phyloP scores from a whole-genome alignment of 495 filamentous ascomycete species.

The Penicillium waksmanii region DNA sequence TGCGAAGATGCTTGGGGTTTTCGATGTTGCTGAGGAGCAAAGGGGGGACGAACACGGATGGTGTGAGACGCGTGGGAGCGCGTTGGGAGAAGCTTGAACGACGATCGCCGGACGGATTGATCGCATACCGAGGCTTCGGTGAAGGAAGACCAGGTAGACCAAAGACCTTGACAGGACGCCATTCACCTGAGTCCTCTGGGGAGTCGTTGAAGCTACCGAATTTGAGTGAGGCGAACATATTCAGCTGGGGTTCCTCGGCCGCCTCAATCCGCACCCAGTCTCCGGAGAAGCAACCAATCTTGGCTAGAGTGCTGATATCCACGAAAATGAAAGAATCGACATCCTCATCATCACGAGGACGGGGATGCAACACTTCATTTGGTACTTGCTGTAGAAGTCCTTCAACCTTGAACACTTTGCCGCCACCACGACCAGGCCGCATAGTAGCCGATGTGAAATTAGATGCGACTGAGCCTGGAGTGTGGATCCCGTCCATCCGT shows the following conservation, averaged over 20 bases:
- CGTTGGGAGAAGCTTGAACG: conserved; percentile 58
- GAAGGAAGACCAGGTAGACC: conserved; percentile 73
- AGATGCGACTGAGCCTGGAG: conserved; percentile 83
- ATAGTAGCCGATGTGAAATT: conserved; percentile 80
- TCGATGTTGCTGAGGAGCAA: conserved; percentile 84
- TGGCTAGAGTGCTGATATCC: conserved; percentile 79
- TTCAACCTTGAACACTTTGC: conserved; percentile 76
- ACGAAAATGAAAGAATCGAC: conserved; percentile 89
- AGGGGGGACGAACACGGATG: conserved; percentile 79
- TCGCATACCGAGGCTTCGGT: conserved; percentile 54
- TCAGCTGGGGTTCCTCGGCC: conserved; percentile 64
- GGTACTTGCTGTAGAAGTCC: conserved; percentile 73
- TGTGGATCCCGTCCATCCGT: conserved; percentile 67
- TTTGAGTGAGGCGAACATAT: conserved; percentile 57
- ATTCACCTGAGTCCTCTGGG: conserved; percentile 53
- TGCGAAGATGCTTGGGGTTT: conserved; percentile 69
- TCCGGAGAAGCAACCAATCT: conserved; percentile 92
- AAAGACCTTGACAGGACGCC: conserved; percentile 84
- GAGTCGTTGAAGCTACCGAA: conserved; percentile 50
- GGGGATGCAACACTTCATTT: conserved; percentile 80
- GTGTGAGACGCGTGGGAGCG: conserved; percentile 42
- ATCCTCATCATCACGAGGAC: conserved; percentile 80
- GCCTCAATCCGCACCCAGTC: conserved; percentile 93
- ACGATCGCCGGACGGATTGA: conserved; percentile 49
- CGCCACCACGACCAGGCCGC: conserved; percentile 58